Evolutionary conservation across 192 early-diverging fungal species (phyloP).

Genomic region (Ambispora gerdemannii): DNA sequence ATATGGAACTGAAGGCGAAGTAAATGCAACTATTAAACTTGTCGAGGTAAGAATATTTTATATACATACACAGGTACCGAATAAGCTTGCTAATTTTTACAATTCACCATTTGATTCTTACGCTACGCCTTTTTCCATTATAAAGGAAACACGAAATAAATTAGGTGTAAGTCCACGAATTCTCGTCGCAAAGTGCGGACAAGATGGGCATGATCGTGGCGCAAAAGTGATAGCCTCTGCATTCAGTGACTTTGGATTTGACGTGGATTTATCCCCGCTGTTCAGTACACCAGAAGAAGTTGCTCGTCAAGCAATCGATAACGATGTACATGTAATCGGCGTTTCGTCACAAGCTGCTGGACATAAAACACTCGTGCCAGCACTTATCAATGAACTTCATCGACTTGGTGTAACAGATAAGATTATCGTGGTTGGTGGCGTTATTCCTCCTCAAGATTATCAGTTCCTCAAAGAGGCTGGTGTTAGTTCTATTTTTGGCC

Average conservation of each 20-base stretch:
- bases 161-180: slow-evolving; percentile 82
- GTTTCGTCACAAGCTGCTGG: slow-evolving; percentile 86
- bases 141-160: slow-evolving; percentile 8
- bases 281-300: slow-evolving; percentile 91
- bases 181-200: slow-evolving; percentile 89
- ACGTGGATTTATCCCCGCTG: slow-evolving; percentile 86
- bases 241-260: slow-evolving; percentile 87
- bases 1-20: slow-evolving; percentile 66
- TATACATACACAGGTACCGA: background rate
- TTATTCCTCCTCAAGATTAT: slow-evolving; percentile 88
- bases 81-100: background rate
- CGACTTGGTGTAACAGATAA: slow-evolving; percentile 73
- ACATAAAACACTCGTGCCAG: slow-evolving; percentile 83
- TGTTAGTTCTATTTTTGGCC: slow-evolving; percentile 80
- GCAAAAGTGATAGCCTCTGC: slow-evolving; percentile 90
- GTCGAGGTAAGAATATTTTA: slow-evolving; percentile 41
- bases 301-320: slow-evolving; percentile 83
- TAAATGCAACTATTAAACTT: slow-evolving; percentile 59
- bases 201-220: slow-evolving; percentile 92
- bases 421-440: slow-evolving; percentile 78
- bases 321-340: slow-evolving; percentile 87
- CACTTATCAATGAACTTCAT: slow-evolving; percentile 71
- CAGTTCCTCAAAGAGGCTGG: slow-evolving; percentile 76
- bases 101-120: too few relatives aligned
- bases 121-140: too few relatives aligned